These are phyloP conservation scores for Ustilago xerochloae DNA, from an alignment of 1,284 basidiomycete genomes.

Conservation along the genomic window DNA sequence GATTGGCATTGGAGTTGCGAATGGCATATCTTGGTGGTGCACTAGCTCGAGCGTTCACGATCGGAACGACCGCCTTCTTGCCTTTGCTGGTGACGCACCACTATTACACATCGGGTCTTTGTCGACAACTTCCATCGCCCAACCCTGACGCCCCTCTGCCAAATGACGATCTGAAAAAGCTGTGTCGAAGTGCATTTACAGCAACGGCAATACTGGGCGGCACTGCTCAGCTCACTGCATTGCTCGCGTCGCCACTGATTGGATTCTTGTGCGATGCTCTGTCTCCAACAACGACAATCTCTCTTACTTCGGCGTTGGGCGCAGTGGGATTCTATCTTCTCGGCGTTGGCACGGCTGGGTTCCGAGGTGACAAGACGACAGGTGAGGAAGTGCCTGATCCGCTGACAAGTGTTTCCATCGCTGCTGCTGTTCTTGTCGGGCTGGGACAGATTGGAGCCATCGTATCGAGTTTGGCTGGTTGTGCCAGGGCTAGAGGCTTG, in stretches of 20 bases:
- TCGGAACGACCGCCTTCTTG: constrained; percentile 58
- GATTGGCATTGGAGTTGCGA: constrained; percentile 29
- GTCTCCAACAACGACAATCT: constrained; percentile 32
- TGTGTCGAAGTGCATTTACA: constrained; percentile 51
- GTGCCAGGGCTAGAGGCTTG: constrained; percentile 29
- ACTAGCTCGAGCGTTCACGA: constrained; percentile 51
- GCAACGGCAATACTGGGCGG: constrained; percentile 50
- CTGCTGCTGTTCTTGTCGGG: constrained; percentile 44
- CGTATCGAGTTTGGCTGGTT: constrained; percentile 46
- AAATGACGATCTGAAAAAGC: constrained; percentile 48
- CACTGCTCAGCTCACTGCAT: constrained; percentile 44
- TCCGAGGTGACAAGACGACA: constrained; percentile 23
- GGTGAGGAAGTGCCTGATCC: constrained; percentile 45
- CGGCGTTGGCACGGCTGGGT: constrained; percentile 30
- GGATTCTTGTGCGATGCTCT: constrained; percentile 48
- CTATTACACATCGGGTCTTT: constrained; percentile 52
- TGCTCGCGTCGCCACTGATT: constrained; percentile 46
- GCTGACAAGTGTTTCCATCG: constrained; percentile 27
- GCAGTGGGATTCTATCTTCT: constrained; percentile 40
- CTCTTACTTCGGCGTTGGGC: constrained; percentile 35
- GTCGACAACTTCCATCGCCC: constrained; percentile 46
- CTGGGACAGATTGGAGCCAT: constrained; percentile 55
- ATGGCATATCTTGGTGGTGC: constrained; percentile 56
- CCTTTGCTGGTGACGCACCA: constrained; percentile 54
- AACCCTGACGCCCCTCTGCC: constrained; percentile 37